These are phyloP conservation scores for Hypoxylon rickii DNA, from an alignment of 495 filamentous ascomycete species.

Conservation along the genomic window DNA sequence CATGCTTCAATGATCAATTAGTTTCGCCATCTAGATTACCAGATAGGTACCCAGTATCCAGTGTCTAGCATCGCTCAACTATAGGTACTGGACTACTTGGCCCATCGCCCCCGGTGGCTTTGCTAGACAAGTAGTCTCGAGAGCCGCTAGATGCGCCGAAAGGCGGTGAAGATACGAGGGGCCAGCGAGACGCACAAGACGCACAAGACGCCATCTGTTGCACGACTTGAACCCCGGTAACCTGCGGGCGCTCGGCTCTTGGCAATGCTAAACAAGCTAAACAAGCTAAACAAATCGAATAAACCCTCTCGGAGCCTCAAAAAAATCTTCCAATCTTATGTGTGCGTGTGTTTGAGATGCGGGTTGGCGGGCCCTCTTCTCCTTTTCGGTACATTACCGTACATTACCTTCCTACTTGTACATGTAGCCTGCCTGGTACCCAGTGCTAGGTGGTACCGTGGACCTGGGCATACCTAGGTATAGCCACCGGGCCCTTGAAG, in stretches of 20 bases:
- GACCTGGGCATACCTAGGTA: too few species aligned
- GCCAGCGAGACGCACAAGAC: too few species aligned
- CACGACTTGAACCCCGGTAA: conserved; percentile 17
- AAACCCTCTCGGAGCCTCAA: conserved; percentile 30
- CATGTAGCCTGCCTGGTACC: not conserved
- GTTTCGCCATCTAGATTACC: not conserved
- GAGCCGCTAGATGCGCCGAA: conserved; percentile 31
- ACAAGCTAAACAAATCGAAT: conserved; percentile 1
- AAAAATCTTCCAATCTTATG: not conserved
- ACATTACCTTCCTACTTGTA: not conserved
- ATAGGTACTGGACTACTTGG: too few species aligned
- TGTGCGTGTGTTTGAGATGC: conserved; percentile 17
- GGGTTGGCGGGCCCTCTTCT: not conserved
- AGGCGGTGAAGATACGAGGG: conserved; percentile 28
- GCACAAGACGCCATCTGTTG: conserved; percentile 19
- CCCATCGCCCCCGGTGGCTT: too few species aligned
- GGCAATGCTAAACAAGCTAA: conserved; percentile 1
- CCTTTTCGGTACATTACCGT: not conserved
- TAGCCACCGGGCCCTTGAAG: too few species aligned
- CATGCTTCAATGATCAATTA: not conserved
- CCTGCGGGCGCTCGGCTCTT: conserved; percentile 16
- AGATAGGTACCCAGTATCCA: too few species aligned
- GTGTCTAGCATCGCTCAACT: too few species aligned
- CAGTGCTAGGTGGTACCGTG: not conserved
- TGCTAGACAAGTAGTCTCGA: conserved; percentile 8